Base-by-base conservation (phyloP, 257 asterid genomes). In the Primulina eburnea region DNA sequence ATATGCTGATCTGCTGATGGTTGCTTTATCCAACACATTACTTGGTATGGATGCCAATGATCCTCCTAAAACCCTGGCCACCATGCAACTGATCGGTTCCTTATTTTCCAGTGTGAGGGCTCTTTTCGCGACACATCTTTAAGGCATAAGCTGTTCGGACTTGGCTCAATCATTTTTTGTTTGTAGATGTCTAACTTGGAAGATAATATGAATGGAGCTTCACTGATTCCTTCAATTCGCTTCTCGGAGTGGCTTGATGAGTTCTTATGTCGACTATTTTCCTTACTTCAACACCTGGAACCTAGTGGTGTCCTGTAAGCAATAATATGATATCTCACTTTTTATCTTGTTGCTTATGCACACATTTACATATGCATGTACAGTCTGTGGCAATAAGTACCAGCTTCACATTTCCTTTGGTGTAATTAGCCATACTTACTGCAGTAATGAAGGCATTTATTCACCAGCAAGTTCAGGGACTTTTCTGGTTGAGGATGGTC, bases 31-130 rank as follows among this genome's bases (percentile, higher is more conserved):
- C 52, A 94, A 91, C 66, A 88, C 99, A 65, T 86, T 94, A 72
- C 97, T 89, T 81, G 99, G 99, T 60, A 87, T 94, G 87, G 99
- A 94, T 85, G 99, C 99, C 81, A 94, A 94, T 78, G 99, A 94
- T 81, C 99, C 99, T 69, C 99, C 99, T 33, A 94, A 94, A 84
- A 94, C 99, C 79, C 71, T 86, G 87, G 99, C 99, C 65, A 89
- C 97, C 76, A 86, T 94, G 96, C 97, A 94, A 63, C 92, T 94
- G 65, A 83, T 94, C 62, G 96, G 97, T 69, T 94, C 99, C 77
- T 76, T 94, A 68, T 94, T 94, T 78, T 90, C 99, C 76, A 94
- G 80, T 63, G 99, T 94, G 84, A 82, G 89, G 71, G 60, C 64
- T 67, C 74, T 79, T 73, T 74, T 73, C 61, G 57, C 21, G 10